Evolutionary conservation across 148 eudicot genomes (phyloP).

Genomic region (Heliosperma pusillum): DNA sequence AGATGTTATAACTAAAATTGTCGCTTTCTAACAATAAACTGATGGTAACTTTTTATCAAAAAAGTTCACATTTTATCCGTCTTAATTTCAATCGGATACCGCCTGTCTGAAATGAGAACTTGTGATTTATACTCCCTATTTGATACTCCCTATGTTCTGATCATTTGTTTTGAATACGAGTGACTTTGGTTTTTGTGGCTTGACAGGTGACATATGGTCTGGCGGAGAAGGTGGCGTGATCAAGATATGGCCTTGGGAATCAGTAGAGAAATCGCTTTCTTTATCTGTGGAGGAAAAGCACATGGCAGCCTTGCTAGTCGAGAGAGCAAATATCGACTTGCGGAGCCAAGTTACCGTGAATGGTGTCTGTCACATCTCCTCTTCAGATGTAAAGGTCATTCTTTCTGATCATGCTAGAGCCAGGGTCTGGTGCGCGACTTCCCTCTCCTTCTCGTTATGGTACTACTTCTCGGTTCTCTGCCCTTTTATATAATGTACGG

Average conservation of each 20-base stretch:
- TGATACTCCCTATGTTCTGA: not conserved
- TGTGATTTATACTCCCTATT: no score
- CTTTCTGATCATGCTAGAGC: constrained; percentile 61
- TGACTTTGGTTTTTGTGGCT: not conserved
- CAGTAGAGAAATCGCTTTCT: constrained; percentile 79
- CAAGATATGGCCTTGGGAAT: constrained; percentile 91
- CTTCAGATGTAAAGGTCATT: constrained; percentile 80
- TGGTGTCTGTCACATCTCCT: constrained; percentile 85
- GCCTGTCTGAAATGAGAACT: no score
- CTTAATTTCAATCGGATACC: no score
- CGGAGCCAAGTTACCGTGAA: constrained; percentile 86
- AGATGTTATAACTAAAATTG: no score
- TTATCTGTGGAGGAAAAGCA: constrained; percentile 82
- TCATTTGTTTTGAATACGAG: not conserved
- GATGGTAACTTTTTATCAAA: no score
- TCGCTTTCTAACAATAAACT: no score
- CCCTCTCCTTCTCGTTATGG: constrained; percentile 87
- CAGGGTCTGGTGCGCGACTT: constrained; percentile 82
- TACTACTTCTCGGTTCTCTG: constrained; percentile 34
- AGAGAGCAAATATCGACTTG: constrained; percentile 69
- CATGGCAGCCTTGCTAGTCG: constrained; percentile 89
- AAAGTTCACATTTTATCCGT: no score
- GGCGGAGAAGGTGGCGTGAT: constrained; percentile 83
- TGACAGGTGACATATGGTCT: constrained; percentile 85
- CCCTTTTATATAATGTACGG: no score